Base-by-base conservation (phyloP, 2,329 filamentous ascomycete species). In the Colletotrichum filicis region DNA sequence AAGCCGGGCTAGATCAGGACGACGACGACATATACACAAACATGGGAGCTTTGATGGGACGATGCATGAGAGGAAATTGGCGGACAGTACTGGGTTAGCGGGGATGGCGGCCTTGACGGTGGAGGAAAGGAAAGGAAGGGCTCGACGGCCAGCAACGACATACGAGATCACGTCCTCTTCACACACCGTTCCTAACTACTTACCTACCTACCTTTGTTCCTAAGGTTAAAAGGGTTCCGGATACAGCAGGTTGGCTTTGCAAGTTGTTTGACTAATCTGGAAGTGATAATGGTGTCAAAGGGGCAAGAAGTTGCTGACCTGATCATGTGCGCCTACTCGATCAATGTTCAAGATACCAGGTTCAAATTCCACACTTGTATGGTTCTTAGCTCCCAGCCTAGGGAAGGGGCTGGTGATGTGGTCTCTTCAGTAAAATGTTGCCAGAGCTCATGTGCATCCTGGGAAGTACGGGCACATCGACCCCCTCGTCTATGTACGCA, bases 41-140 rank as follows among this genome's bases (percentile, higher is more conserved):
- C 42, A 57, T 16, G 11, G 70, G 70, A 70, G 66, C 70, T 73
- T 61, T 70, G 70, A 60, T 49, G 55, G 69, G 60, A 56, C 24
- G 55, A 70, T 56, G 66, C 42, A 60, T 49, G 52, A 46, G 42
- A 65, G n/a, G 35, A 28, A 63, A 65, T 22, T 19, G 60, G 22
- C 26, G 49, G 26, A 24, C 26, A 16, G 32, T 62, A 42, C 5
- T 53, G 58, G 58, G 11, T 67, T 63, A 52, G 63, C 35, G 57
- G 49, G 56, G 57, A 28, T 22, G n/a, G 56, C 28, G 55, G n/a
- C 32, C 9, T 32, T 58, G 16, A 56, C n/a, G 24, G 58, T 16
- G 14, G 58, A n/a, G 28, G 52, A 16, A 61, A 52, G 28, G 28
- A 26, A 16, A 49, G 28, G 26, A 22, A 28, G 52, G 26, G 35